These are phyloP conservation scores for Eutrema salsugineum DNA, from an alignment of 441 rosid species.

Conservation along the genomic window DNA sequence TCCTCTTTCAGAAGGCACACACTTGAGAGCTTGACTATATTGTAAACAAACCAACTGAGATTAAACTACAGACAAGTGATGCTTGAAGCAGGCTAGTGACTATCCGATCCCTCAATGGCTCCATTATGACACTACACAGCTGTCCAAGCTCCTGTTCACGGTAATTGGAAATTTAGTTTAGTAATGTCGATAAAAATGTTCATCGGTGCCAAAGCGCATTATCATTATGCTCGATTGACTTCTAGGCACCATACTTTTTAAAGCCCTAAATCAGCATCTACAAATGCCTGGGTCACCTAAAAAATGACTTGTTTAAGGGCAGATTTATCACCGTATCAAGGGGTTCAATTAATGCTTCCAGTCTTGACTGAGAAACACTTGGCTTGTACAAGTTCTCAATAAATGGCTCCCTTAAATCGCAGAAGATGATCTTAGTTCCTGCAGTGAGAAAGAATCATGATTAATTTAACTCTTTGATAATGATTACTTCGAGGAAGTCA, in stretches of 20 bases:
- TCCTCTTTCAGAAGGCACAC: slow-evolving; percentile 17
- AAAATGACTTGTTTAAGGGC: not conserved
- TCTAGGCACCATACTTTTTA: not conserved
- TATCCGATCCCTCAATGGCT: slow-evolving; percentile 86
- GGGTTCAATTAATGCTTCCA: slow-evolving; percentile 81
- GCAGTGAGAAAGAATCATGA: slow-evolving; percentile 31
- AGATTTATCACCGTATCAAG: slow-evolving; percentile 66
- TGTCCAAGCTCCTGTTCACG: slow-evolving; percentile 76
- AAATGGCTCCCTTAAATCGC: slow-evolving; percentile 87
- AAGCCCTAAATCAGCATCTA: not conserved
- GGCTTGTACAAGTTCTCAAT: slow-evolving; percentile 85
- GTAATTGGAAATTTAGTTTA: slow-evolving; percentile 1
- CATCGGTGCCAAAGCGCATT: not conserved
- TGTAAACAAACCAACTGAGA: slow-evolving; percentile 3
- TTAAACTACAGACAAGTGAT: slow-evolving; percentile 56
- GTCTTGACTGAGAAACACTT: slow-evolving; percentile 67
- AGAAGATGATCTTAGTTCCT: slow-evolving; percentile 94
- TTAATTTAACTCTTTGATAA: not conserved
- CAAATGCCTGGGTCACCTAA: not conserved
- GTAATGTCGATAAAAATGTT: not conserved
- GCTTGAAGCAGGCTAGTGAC: slow-evolving; percentile 98
- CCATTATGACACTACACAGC: slow-evolving; percentile 76
- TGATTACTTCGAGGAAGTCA: not conserved
- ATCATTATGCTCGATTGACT: not conserved
- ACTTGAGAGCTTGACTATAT: slow-evolving; percentile 11